Evolutionary conservation across 2,329 filamentous ascomycete species (phyloP), one percentile per base, ranked within the genome.

Genomic region (Cladosporium sp.): DNA sequence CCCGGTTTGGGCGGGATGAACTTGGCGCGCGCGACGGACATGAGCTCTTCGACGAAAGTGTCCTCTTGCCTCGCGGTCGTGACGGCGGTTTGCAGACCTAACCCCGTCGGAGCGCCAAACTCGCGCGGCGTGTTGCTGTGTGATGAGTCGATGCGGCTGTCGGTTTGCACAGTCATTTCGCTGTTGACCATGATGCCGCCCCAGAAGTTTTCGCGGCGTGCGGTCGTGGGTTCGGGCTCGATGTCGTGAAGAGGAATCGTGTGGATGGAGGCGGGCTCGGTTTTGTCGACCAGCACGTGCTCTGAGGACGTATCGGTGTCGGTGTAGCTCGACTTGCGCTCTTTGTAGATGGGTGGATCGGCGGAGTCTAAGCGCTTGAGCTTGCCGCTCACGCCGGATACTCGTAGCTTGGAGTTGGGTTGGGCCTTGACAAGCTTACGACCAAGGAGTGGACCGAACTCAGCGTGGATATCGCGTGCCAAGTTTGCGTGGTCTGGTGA

Each of bases 401-500:
- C 27, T 13, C 30, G 36, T 7, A 45, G n/a, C 24, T 47, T 54
- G 37, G 45, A 52, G 27, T 43, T 37, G 8, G 52, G 48, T 38
- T 40, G 30, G 7, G 52, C 15, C 17, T 40, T 47, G 18, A 58
- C 49, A 22, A 61, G 52, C 20, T 57, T 53, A 29, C 63, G 61
- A 7, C 63, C 57, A 12, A 73, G 61, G 3, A 74, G 62, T 6
- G 68, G 64, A 42, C 66, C 67, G 51, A 77, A 77, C 27, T 76
- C 71, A 36, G 69, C 68, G 51, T 75, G 72, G 43, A 76, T 74
- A 37, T 70, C 68, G 12, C 68, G 68, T 3, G 67, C 68, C 19
- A 77, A 60, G 9, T 73, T 65, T 12, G 66, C 66, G 49, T 76
- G 73, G 55, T 76, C 73, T 1, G 70, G 70, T 36, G 72, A 74